Base-by-base conservation (phyloP, 768 basidiomycete species). In the Flagelloscypha sp. region DNA sequence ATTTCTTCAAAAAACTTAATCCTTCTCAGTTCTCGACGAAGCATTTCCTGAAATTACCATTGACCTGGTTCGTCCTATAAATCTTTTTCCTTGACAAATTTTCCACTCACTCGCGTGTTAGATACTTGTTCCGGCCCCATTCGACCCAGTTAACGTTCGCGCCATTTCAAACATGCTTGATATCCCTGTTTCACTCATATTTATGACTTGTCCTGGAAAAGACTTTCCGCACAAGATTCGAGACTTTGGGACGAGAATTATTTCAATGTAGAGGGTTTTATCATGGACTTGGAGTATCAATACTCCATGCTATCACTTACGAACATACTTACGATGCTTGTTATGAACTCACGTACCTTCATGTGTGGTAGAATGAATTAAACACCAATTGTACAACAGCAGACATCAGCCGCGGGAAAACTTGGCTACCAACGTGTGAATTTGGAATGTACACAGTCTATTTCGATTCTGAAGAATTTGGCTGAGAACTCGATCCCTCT, bases 11-110 rank as follows among this genome's bases (percentile, higher is more conserved):
- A n/a, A n/a, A n/a, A n/a, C n/a, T n/a, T n/a, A n/a, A n/a, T n/a
- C n/a, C n/a, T 16, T 36, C 5, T 15, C 36, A 72, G 69, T 76
- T 34, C 50, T 77, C 20, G 74, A 79, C 39, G 74, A 79, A 53
- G 74, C 70, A 1, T 81, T 80, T 41, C 78, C 79, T 1, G 67
- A 73, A 38, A 70, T 77, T 8, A 80, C 78, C 0, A 59, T 80
- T 24, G 79, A 79, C 46, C 56, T 78, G 28, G 74, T 78, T 38
- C 27, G 63, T 47, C 18, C n/a, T 27, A 25, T 29, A 10, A 6
- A n/a, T 10, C 10, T 34, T 20, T n/a, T 3, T 24, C 8, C 9
- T 13, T 24, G 5, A 33, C 21, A 30, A 15, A 16, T 24, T 18
- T 36, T 4, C 24, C 20, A 31, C 17, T 35, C 11, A 38, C 31